These are phyloP conservation scores for Suillus subalutaceus DNA, from an alignment of 768 basidiomycete species.

Conservation along the genomic window DNA sequence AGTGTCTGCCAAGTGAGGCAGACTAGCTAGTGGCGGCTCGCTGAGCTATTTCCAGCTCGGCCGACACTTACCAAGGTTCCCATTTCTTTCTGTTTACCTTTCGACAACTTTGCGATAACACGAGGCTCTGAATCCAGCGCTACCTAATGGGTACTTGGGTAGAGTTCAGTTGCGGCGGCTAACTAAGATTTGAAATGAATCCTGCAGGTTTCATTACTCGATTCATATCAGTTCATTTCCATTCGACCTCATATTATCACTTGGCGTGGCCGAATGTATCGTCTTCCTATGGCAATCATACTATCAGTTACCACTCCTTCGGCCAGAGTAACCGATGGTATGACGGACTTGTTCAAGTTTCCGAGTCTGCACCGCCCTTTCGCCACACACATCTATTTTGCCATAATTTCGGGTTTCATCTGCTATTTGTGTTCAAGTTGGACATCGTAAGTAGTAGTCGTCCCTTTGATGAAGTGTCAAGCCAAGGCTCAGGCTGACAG, in stretches of 20 bases:
- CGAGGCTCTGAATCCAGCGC: background rate
- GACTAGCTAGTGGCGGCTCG: constrained; percentile 2
- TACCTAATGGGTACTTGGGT: background rate
- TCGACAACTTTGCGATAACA: background rate
- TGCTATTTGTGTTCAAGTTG: background rate
- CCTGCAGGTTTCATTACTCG: background rate
- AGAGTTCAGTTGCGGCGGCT: background rate
- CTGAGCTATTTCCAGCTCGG: background rate
- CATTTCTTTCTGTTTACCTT: background rate
- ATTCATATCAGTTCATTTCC: background rate
- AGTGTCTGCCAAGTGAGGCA: background rate
- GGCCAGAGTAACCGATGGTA: background rate
- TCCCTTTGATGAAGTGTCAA: background rate
- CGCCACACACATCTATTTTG: background rate
- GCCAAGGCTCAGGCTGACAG: background rate
- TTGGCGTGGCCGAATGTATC: background rate
- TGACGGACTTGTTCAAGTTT: background rate
- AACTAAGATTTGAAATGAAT: too few relatives aligned
- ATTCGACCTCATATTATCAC: background rate
- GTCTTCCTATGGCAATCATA: background rate
- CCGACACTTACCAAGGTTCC: background rate
- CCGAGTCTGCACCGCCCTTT: background rate
- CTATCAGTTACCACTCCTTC: background rate
- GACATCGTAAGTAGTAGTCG: background rate
- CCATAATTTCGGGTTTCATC: background rate